Conservation (phyloP, 148 eudicot genomes). For the Tetragonia tetragonoides region DNA sequence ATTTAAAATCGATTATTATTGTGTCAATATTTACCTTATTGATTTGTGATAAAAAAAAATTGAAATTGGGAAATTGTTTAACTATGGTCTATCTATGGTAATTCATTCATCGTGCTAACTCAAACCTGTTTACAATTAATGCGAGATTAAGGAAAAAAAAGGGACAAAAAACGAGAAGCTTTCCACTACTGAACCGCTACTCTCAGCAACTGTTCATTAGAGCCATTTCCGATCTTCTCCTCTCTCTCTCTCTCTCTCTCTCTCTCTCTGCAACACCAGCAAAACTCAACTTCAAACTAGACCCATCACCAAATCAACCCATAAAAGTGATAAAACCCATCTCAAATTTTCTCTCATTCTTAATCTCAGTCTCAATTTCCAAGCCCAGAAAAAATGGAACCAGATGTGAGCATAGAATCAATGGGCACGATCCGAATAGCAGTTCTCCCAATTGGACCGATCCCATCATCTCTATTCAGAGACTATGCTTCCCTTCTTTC, state of each 20-base stretch:
- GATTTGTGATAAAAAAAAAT: too few species aligned
- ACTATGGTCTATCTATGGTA: too few species aligned
- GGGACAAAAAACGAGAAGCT: too few species aligned
- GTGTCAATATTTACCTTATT: too few species aligned
- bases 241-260: neutral
- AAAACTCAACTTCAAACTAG: neutral
- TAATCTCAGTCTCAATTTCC: neutral
- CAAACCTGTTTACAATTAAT: too few species aligned
- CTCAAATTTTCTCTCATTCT: neutral
- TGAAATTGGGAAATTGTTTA: too few species aligned
- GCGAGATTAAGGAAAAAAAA: too few species aligned
- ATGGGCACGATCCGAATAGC: slow-evolving; percentile 78
- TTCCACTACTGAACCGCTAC: too few species aligned
- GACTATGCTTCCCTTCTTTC: slow-evolving; percentile 69
- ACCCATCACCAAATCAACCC: neutral
- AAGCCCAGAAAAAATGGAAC: slow-evolving; percentile 51
- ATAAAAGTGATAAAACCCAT: too few species aligned
- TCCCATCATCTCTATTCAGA: slow-evolving; percentile 53
- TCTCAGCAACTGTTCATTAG: too few species aligned
- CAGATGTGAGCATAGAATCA: slow-evolving; percentile 92
- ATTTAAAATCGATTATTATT: too few species aligned
- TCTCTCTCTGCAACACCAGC: neutral
- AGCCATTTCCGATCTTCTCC: neutral
- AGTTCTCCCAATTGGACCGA: slow-evolving; percentile 69
- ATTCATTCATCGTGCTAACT: too few species aligned